phyloP scores from a whole-genome alignment of 202 grass and related monocot species.

The Setaria viridis region DNA sequence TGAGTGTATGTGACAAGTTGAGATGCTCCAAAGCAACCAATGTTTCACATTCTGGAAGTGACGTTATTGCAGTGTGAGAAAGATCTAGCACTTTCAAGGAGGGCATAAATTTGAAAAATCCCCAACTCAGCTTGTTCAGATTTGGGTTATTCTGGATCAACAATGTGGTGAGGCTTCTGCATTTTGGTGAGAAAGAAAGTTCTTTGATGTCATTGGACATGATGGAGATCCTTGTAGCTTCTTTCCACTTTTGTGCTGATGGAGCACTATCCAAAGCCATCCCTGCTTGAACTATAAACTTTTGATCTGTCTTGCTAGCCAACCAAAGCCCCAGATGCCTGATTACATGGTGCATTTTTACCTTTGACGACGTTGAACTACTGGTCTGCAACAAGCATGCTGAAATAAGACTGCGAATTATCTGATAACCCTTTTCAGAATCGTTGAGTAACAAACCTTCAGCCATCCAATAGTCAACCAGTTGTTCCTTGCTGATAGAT shows the following conservation, averaged over 20 bases:
- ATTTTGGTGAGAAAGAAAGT: conserved; percentile 60
- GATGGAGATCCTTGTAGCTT: conserved; percentile 69
- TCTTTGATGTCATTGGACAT: conserved; percentile 83
- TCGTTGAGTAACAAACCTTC: conserved; percentile 63
- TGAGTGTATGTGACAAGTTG: conserved; percentile 69
- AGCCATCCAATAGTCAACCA: conserved; percentile 74
- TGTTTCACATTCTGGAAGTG: conserved; percentile 58
- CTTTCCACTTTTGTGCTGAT: conserved; percentile 49
- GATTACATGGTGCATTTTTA: conserved; percentile 83
- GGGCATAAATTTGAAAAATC: conserved; percentile 67
- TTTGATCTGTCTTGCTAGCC: conserved; percentile 44
- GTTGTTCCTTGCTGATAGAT: conserved; percentile 61
- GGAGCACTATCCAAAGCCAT: conserved; percentile 65
- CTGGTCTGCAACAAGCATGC: conserved; percentile 64
- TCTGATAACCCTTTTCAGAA: conserved; percentile 29
- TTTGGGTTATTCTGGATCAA: conserved; percentile 75
- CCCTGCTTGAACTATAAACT: conserved; percentile 62
- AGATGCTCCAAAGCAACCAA: conserved; percentile 63
- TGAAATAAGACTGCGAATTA: conserved; percentile 59
- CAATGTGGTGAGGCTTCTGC: conserved; percentile 60
- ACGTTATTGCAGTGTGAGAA: conserved; percentile 66
- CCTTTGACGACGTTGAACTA: conserved; percentile 54
- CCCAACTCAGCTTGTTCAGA: conserved; percentile 48
- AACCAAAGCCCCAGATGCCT: conserved; percentile 57
- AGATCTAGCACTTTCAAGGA: conserved; percentile 85